phyloP scores from a whole-genome alignment of 371 early-diverging fungal species.

The Syncephalastrum monosporum region DNA sequence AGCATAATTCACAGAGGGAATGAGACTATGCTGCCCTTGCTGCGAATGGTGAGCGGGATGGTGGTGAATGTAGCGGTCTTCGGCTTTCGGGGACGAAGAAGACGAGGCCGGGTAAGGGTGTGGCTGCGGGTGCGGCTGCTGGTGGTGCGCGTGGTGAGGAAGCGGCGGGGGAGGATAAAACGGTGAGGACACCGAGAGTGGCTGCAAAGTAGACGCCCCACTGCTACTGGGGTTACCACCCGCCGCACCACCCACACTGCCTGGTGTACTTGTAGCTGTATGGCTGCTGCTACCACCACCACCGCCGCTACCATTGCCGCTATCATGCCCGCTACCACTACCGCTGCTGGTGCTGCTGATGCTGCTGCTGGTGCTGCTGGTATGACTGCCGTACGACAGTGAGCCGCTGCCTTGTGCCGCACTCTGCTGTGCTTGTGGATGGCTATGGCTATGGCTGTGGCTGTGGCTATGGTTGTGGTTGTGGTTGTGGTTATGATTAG shows the following conservation, averaged over 20 bases:
- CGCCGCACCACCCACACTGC: no score
- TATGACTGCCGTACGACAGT: not conserved
- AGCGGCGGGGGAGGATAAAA: not conserved
- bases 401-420: not conserved
- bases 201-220: slow-evolving; percentile 1
- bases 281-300: no score
- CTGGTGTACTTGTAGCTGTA: no score
- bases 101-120: not conserved
- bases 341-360: no score
- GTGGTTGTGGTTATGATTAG: not conserved
- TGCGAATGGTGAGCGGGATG: slow-evolving; percentile 6
- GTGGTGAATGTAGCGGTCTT: slow-evolving; percentile 11
- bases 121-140: slow-evolving; percentile 6
- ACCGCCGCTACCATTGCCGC: no score
- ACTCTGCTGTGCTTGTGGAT: not conserved
- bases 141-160: slow-evolving; percentile 8
- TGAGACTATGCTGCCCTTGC: not conserved
- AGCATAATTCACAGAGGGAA: slow-evolving; percentile 1
- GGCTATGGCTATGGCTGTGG: not conserved
- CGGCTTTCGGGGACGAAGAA: slow-evolving; percentile 1
- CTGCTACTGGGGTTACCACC: no score
- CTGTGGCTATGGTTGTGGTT: not conserved
- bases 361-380: no score
- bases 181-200: slow-evolving; percentile 1
- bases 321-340: no score